Percentiles rank a stretch among this genome's conserved stretches.
Conservation (phyloP, 2,329 filamentous ascomycete genomes). For the Paraphoma sp. region DNA sequence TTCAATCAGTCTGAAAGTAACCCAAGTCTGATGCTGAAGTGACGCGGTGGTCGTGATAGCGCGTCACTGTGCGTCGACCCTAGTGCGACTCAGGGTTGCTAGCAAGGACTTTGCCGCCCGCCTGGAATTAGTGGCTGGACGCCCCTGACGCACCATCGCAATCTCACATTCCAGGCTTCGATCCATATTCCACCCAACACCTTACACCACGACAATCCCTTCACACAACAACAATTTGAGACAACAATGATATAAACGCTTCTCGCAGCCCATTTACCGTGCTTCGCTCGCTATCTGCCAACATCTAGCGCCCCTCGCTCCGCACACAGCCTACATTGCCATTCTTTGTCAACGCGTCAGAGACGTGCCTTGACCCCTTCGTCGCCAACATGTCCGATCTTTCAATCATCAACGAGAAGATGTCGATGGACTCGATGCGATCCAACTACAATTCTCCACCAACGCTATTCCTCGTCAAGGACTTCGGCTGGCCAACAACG, state of each 20-base stretch:
- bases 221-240: neutral
- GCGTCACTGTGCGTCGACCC: slow-evolving; percentile 17
- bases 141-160: slow-evolving; percentile 20
- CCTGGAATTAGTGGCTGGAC: slow-evolving; percentile 14
- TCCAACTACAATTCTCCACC: slow-evolving; percentile 6
- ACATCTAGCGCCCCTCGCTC: neutral
- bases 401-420: slow-evolving; percentile 18
- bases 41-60: neutral
- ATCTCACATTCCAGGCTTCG: slow-evolving; percentile 15
- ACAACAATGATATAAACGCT: neutral
- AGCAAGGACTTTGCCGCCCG: slow-evolving; percentile 3
- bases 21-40: neutral
- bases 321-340: neutral
- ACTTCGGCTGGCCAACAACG: slow-evolving; percentile 30
- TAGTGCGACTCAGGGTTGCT: slow-evolving; percentile 7
- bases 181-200: neutral
- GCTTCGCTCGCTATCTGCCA: neutral
- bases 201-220: slow-evolving; percentile 1
- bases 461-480: slow-evolving; percentile 21
- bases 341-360: slow-evolving; percentile 5
- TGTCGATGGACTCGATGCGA: slow-evolving; percentile 8
- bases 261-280: neutral
- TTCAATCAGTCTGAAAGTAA: neutral
- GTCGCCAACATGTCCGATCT: slow-evolving; percentile 14
- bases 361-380: slow-evolving; percentile 1